phyloP scores from a whole-genome alignment of 1,284 basidiomycete genomes.

The Ustilago loliicola region DNA sequence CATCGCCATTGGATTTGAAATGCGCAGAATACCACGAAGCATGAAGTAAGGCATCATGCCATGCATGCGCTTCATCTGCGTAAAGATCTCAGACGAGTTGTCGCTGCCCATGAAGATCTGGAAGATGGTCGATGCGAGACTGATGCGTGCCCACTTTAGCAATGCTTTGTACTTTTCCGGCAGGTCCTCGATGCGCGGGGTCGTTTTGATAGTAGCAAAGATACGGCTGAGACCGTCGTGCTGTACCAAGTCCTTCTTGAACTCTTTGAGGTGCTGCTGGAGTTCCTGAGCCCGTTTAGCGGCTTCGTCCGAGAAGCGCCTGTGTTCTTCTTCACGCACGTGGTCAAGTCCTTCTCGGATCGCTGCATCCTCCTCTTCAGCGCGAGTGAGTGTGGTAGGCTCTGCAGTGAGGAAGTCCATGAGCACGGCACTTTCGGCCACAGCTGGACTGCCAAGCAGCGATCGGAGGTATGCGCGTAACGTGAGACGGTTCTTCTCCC shows the following conservation, averaged over 20 bases:
- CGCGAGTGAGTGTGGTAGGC: slow-evolving; percentile 79
- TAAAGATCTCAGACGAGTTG: slow-evolving; percentile 88
- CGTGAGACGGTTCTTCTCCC: slow-evolving; percentile 94
- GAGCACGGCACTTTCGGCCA: slow-evolving; percentile 87
- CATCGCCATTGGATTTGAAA: slow-evolving; percentile 97
- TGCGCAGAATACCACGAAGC: slow-evolving; percentile 88
- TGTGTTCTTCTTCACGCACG: slow-evolving; percentile 87
- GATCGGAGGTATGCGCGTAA: slow-evolving; percentile 89
- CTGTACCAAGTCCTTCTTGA: slow-evolving; percentile 84
- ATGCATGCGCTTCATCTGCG: slow-evolving; percentile 90
- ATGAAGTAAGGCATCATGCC: slow-evolving; percentile 98
- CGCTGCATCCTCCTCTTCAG: slow-evolving; percentile 84
- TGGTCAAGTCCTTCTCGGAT: slow-evolving; percentile 88
- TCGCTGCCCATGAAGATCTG: slow-evolving; percentile 94
- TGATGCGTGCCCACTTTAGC: slow-evolving; percentile 93
- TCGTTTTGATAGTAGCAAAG: slow-evolving; percentile 88
- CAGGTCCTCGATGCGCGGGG: slow-evolving; percentile 81
- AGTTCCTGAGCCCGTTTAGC: slow-evolving; percentile 86
- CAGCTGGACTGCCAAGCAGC: slow-evolving; percentile 78
- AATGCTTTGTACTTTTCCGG: slow-evolving; percentile 89
- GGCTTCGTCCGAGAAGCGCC: slow-evolving; percentile 88
- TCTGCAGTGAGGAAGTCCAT: slow-evolving; percentile 86
- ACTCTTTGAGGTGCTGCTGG: slow-evolving; percentile 84
- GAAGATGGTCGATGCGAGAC: slow-evolving; percentile 90
- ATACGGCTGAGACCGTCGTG: slow-evolving; percentile 87